phyloP scores from a whole-genome alignment of 192 early-diverging fungal genomes.

The Backusella sp. region DNA sequence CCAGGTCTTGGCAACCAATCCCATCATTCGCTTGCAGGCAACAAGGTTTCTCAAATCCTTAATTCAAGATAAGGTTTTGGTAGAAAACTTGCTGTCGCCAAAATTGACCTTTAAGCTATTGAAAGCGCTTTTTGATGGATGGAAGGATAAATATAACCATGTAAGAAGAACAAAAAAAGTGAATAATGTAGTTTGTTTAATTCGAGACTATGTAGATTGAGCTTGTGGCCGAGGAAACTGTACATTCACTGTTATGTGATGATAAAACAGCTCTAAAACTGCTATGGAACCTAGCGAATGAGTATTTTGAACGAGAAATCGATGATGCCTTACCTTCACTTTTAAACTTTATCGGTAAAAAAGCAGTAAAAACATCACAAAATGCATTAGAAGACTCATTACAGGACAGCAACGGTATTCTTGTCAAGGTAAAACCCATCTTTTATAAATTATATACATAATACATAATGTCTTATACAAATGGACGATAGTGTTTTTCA shows the following conservation, averaged over 20 bases:
- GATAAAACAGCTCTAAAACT: conserved; percentile 5
- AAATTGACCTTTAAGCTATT: background rate
- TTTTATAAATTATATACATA: too few relatives aligned
- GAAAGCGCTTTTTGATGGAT: background rate
- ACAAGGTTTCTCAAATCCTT: background rate
- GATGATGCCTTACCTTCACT: background rate
- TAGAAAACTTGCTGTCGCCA: background rate
- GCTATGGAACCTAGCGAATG: background rate
- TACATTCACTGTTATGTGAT: background rate
- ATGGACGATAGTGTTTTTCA: background rate
- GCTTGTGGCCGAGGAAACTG: background rate
- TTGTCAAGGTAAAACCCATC: background rate
- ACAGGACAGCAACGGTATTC: background rate
- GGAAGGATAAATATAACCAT: background rate
- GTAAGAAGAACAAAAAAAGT: background rate
- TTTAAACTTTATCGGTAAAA: background rate
- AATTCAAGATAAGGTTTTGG: conserved; percentile 3
- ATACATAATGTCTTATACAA: background rate
- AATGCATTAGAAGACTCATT: background rate
- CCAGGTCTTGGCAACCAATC: background rate
- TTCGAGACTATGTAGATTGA: background rate
- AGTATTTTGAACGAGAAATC: background rate
- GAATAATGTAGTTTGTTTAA: background rate
- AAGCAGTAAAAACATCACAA: background rate
- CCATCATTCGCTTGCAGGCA: background rate